Evolutionary conservation across 208 protist genomes (phyloP).

Genomic region (Leishmania mexicana): DNA sequence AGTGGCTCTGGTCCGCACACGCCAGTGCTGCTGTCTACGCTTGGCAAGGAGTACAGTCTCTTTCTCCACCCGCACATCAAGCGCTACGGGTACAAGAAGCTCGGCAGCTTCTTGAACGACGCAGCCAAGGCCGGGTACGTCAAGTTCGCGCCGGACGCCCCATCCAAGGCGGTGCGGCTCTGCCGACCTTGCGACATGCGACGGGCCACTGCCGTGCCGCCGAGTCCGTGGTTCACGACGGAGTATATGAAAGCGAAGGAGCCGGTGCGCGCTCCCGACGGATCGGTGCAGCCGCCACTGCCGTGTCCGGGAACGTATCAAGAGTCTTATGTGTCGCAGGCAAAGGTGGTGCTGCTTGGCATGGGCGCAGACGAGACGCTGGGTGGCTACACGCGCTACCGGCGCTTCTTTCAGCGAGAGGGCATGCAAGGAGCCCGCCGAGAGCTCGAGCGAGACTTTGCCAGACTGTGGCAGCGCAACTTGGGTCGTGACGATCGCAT

Average conservation of each 20-base stretch:
- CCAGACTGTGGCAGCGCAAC: slow-evolving; percentile 94
- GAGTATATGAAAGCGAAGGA: slow-evolving; percentile 30
- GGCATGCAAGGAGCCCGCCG: slow-evolving; percentile 55
- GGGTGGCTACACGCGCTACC: slow-evolving; percentile 95
- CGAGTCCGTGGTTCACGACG: slow-evolving; percentile 66
- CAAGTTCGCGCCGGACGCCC: slow-evolving; percentile 58
- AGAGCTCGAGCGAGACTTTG: slow-evolving; percentile 92
- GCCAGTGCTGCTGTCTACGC: slow-evolving; percentile 81
- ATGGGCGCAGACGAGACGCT: slow-evolving; percentile 97
- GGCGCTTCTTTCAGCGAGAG: slow-evolving; percentile 74
- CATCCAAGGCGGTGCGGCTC: slow-evolving; percentile 80
- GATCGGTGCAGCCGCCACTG: slow-evolving; percentile 4
- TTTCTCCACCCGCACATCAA: slow-evolving; percentile 60
- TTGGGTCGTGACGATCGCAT: slow-evolving; percentile 95
- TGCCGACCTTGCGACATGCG: slow-evolving; percentile 50
- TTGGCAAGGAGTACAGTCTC: slow-evolving; percentile 85
- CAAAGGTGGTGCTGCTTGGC: slow-evolving; percentile 92
- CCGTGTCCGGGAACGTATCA: slow-evolving; percentile 40
- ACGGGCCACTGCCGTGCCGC: slow-evolving; percentile 48
- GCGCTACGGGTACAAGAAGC: slow-evolving; percentile 76
- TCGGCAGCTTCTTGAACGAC: slow-evolving; percentile 82
- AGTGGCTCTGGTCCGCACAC: slow-evolving; percentile 42
- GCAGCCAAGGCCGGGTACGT: slow-evolving; percentile 66
- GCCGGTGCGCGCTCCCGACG: not conserved
- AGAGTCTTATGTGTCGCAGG: slow-evolving; percentile 46